Evolutionary conservation across 441 rosid species (phyloP).

Genomic region (Arabidopsis lyrata): DNA sequence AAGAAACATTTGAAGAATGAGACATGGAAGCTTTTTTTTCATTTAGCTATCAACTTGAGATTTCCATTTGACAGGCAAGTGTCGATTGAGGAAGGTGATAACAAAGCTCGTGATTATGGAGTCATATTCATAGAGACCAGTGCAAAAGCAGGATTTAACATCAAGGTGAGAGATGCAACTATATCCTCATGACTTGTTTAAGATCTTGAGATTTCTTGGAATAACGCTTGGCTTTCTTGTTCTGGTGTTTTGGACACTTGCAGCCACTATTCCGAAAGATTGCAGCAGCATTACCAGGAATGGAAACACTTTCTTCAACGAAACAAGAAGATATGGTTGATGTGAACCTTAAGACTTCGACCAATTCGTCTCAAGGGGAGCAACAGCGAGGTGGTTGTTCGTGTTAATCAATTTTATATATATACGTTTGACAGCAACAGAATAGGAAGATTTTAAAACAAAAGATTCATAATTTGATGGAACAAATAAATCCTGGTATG

Average conservation of each 20-base stretch:
- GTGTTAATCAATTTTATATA: conserved; percentile 22
- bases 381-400: conserved; percentile 47
- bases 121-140: conserved; percentile 85
- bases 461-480: conserved; percentile 34
- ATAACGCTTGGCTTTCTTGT: background rate
- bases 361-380: conserved; percentile 43
- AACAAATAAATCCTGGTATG: conserved; percentile 26
- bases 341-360: conserved; percentile 54
- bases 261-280: conserved; percentile 74
- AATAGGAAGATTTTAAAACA: conserved; percentile 21
- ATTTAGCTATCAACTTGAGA: conserved; percentile 14
- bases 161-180: conserved; percentile 57
- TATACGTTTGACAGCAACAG: conserved; percentile 27
- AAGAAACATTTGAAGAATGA: conserved; percentile 4
- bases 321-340: conserved; percentile 66
- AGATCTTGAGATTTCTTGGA: conserved; percentile 1
- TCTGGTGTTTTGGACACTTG: conserved; percentile 27
- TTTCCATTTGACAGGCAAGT: conserved; percentile 62
- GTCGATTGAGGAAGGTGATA: conserved; percentile 77
- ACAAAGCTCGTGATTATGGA: conserved; percentile 71
- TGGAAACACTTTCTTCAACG: conserved; percentile 62
- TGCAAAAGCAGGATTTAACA: conserved; percentile 84
- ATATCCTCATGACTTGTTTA: background rate
- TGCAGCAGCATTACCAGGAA: conserved; percentile 72
- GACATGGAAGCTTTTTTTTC: background rate